Evolutionary conservation across 1,139 yeast genomes (phyloP).

Genomic region (Candida glucosophila): DNA sequence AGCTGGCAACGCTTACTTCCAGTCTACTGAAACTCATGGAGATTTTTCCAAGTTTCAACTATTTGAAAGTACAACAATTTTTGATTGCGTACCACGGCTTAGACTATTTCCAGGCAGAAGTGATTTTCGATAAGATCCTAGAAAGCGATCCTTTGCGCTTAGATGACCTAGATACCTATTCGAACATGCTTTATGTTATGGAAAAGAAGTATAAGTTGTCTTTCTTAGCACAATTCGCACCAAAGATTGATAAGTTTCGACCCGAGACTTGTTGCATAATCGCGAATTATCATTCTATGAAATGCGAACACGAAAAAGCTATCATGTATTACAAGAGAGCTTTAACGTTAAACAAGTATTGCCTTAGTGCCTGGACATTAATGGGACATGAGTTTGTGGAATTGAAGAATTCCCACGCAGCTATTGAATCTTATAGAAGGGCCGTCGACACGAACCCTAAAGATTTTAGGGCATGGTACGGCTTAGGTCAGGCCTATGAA

Average conservation of each 20-base stretch:
- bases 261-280: constrained; percentile 94
- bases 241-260: constrained; percentile 75
- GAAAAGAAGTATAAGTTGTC: constrained; percentile 81
- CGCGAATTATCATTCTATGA: constrained; percentile 88
- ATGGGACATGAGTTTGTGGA: constrained; percentile 99
- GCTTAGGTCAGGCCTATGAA: constrained; percentile 96
- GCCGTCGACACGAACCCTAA: constrained; percentile 86
- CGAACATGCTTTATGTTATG: constrained; percentile 91
- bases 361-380: constrained; percentile 91
- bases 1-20: constrained; percentile 41
- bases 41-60: constrained; percentile 65
- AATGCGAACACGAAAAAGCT: constrained; percentile 91
- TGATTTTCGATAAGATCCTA: constrained; percentile 67
- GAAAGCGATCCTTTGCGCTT: constrained; percentile 76
- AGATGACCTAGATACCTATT: constrained; percentile 86
- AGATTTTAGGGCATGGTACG: constrained; percentile 98
- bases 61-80: constrained; percentile 73
- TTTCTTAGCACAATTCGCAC: constrained; percentile 77
- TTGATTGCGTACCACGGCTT: constrained; percentile 70
- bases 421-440: constrained; percentile 87
- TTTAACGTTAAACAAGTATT: constrained; percentile 66
- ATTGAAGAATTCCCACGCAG: constrained; percentile 92
- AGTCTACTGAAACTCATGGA: constrained; percentile 39
- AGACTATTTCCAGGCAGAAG: constrained; percentile 75
- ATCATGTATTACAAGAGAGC: constrained; percentile 91